Percentiles rank a stretch among this genome's conserved stretches.
Conservation (phyloP, 495 filamentous ascomycete species). For the Penicillium paradoxum region DNA sequence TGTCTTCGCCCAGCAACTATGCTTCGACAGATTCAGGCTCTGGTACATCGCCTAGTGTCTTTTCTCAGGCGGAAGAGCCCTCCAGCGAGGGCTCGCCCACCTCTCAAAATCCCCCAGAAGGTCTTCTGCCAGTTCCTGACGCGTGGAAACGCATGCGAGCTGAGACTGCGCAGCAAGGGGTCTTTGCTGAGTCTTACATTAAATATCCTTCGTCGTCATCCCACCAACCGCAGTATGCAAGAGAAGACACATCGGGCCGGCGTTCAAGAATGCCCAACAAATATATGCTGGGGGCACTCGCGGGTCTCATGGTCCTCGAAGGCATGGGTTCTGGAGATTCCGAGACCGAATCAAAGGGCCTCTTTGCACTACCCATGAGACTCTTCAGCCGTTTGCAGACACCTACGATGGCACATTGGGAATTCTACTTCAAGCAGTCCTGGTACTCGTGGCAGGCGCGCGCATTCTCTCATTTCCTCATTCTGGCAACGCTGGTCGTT, state of each 20-base stretch:
- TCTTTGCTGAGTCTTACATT: constrained; percentile 41
- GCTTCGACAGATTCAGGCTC: constrained; percentile 33
- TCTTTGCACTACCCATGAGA: constrained; percentile 62
- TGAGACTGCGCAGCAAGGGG: constrained; percentile 35
- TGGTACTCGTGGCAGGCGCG: constrained; percentile 40
- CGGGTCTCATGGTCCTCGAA: constrained; percentile 86
- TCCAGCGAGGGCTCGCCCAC: constrained; percentile 24
- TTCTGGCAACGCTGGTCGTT: constrained; percentile 60
- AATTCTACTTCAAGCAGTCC: constrained; percentile 25
- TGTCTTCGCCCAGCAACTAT: constrained; percentile 46
- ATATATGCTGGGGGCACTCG: constrained; percentile 86
- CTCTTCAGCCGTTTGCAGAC: constrained; percentile 36
- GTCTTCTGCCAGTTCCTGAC: constrained; percentile 74
- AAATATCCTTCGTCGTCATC: constrained; percentile 18
- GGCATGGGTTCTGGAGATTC: constrained; percentile 56
- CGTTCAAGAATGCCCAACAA: constrained; percentile 55
- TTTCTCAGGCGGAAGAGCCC: constrained; percentile 38
- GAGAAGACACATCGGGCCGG: constrained; percentile 22
- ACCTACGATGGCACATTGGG: constrained; percentile 23
- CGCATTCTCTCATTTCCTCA: constrained; percentile 41
- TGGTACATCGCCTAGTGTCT: constrained; percentile 40
- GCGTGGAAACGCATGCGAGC: constrained; percentile 63
- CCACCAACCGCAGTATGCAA: constrained; percentile 10
- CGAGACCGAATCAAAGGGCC: constrained; percentile 61
- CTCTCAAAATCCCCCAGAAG: constrained; percentile 39